Evolutionary conservation across 495 filamentous ascomycete genomes (phyloP), one percentile per base, ranked within the genome.

Genomic region (Aspergillus cristatus): DNA sequence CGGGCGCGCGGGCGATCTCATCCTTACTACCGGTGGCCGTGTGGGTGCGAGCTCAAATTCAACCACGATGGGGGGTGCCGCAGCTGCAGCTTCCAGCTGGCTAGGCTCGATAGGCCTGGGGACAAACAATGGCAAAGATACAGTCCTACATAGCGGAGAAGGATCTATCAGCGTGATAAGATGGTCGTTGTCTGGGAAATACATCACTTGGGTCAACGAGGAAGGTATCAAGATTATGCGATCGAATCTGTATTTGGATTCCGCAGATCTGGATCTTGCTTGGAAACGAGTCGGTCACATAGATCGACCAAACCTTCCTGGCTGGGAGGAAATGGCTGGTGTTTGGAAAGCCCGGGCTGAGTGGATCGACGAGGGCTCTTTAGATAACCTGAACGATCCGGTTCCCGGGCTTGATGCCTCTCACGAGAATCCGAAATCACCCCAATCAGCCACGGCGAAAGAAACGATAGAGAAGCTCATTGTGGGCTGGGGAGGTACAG

Each of bases 211-310:
- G 91, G 70, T 91, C 15, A 97, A 95, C 48, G 91, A 98, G 58
- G 81, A 90, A 48, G 91, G 91, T 1, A 88, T 95, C 51, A 95
- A 94, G 57, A 87, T 98, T 34, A 97, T 98, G 91, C 74, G 91
- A 31, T 85, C 84, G 3, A 88, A 88, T 51, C 57, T 95, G 16
- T 75, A 86, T 38, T 70, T 96, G 3, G 86, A 91, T 12, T 78
- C 69, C 25, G 73, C 73, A 5, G 84, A 93, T 42, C 58, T 70
- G 2, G 90, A 94, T 12, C 76, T 80, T 45, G 84, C 88, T 14
- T 98, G 91, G 91, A 96, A 91, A 56, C 75, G 91, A n/a, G 82
- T 98, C 43, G 86, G 84, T 18, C 91, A 96, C 53, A 81, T 90
- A 32, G 88, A 88, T 47, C 74, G 83, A 34, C 88, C 88, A 2